Base-by-base conservation (phyloP, 306 rosid species). In the Malus sieversii region DNA sequence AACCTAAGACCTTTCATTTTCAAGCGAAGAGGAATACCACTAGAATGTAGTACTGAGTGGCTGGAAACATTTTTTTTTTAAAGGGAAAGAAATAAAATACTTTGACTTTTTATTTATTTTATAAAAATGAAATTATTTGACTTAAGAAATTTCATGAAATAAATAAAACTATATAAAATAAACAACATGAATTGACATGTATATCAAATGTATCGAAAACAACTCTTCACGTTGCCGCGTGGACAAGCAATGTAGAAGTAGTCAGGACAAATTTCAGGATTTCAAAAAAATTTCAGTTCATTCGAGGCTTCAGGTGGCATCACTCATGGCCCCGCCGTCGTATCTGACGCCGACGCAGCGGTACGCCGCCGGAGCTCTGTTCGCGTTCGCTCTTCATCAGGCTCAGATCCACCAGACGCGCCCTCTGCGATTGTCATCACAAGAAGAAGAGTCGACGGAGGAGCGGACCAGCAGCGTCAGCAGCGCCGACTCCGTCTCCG, bases 321-420 rank as follows among this genome's bases (percentile, higher is more conserved):
- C 45, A 44, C 12, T 71, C 38, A 75, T 84, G 90, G 79, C 81
- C 19, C 22, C 77, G 76, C 74, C 88, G 79, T 87, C 92, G 85
- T 76, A 86, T 57, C 46, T 92, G 66, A 74, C 90, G 22, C 87
- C 91, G 63, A 90, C 90, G 30, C 96, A 93, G 80, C 72, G 92
- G 16, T 93, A 90, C 78, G 98, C 91, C 13, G 85, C 92, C 35
- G 98, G 85, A 61, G 92, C 92, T 66, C 71, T 93, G 78, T 90
- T 90, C 73, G 81, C 91, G 0, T 76, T 93, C 15, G 89, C 98
- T 22, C 84, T 90, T 69, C 94, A 89, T 84, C 95, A 86, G 67
- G 90, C 87, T 2, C 98, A 92, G 78, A 59, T 82, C 67, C 88
- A 85, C 42, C 96, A 90, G 81, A 87, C 86, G 23, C 83, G 75